Evolutionary conservation across 2,329 filamentous ascomycete species (phyloP), one percentile per base, ranked within the genome.

Genomic region (Penicillium polonicum): DNA sequence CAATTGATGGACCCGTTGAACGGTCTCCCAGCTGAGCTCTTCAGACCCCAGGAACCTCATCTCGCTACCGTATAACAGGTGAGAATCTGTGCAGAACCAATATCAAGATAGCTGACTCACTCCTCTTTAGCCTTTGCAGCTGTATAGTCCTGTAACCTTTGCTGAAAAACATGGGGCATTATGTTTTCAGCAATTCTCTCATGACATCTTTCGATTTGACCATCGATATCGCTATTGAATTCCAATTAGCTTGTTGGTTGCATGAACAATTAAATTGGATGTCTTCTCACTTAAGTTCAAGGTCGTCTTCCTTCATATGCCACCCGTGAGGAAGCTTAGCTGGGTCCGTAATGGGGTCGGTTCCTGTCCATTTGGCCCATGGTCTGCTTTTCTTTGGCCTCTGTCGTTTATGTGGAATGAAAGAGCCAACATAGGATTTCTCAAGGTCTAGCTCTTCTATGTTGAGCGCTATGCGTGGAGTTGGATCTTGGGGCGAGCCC

Each of bases 281-380:
- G n/a, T 4, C 10, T 6, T 2, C 44, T 35, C 17, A 55, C 52
- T 36, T 17, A 21, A 21, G 13, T 9, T 42, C 42, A 42, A 57
- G 42, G 10, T 57, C 54, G 3, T 43, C 29, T 15, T 57, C 54
- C 6, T 52, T 57, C 48, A 45, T 52, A 27, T 57, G 48, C 54
- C 48, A 57, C 35, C 42, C 42, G 2, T 1, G 10, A 19, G 48
- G 48, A 25, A 57, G 31, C 19, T 45, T 4, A 25, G 15, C 13
- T n/a, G 35, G 41, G 23, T 57, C 48, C 3, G n/a, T 46, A 8
- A 57, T 21, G 6, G 54, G 48, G 4, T n/a, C 19, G 3, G 5
- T 1, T 7, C 27, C 48, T 9, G 8, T 27, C 48, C 42, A 29
- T 35, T 45, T 57, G 9, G 8, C 5, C 54, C 48, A 51, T 13